Evolutionary conservation across 768 basidiomycete species (phyloP).

Genomic region (Amanita molliuscula): DNA sequence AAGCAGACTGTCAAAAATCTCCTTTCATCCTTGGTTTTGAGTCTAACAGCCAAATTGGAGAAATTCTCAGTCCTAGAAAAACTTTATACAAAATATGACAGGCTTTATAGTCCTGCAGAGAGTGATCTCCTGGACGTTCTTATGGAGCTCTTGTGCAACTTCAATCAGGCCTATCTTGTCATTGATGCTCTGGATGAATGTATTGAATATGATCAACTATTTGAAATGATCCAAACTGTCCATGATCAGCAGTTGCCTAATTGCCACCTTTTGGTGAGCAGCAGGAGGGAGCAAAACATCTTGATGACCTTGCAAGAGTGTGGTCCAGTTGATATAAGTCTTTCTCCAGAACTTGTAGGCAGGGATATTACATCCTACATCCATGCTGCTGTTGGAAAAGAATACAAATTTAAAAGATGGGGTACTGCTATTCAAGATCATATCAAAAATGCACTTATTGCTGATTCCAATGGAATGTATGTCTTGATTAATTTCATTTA

Average conservation of each 20-base stretch:
- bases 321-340: background rate
- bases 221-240: background rate
- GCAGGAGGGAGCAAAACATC: background rate
- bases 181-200: constrained; percentile 6
- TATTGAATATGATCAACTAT: background rate
- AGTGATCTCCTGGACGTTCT: background rate
- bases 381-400: background rate
- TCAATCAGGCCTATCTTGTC: background rate
- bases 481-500: background rate
- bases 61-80: background rate
- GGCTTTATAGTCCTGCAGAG: background rate
- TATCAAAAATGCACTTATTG: background rate
- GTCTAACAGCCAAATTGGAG: background rate
- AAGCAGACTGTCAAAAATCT: background rate
- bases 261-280: background rate
- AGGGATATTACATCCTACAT: background rate
- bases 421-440: background rate
- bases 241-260: background rate
- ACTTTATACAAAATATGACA: background rate
- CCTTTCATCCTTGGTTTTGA: background rate
- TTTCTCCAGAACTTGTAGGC: background rate
- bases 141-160: background rate
- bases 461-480: constrained; percentile 1
- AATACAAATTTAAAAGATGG: background rate
- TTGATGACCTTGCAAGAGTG: background rate